phyloP scores from a whole-genome alignment of 352 stramenopile genomes.

The Thraustochytrium striatum region DNA sequence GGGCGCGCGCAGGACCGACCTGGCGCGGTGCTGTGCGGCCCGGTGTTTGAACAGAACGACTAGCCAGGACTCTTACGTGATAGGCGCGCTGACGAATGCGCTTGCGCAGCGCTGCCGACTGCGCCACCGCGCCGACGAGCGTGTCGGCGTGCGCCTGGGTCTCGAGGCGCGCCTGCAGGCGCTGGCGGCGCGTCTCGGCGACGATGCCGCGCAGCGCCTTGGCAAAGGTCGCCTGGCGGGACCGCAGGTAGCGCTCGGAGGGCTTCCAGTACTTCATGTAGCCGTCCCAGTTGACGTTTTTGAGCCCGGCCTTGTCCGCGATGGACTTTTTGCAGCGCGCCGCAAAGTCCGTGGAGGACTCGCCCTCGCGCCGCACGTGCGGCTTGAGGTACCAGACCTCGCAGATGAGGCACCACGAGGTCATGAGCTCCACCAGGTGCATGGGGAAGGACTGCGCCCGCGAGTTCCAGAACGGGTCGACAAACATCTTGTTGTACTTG shows the following conservation, averaged over 20 bases:
- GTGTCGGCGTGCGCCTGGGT: neutral
- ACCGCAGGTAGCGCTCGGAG: slow-evolving; percentile 48
- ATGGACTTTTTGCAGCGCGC: slow-evolving; percentile 51
- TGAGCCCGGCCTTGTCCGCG: slow-evolving; percentile 51
- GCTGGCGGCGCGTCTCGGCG: too few relatives aligned
- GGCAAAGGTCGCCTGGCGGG: slow-evolving; percentile 41
- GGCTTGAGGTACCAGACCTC: slow-evolving; percentile 55
- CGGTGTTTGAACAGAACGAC: too few relatives aligned
- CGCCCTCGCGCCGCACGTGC: slow-evolving; percentile 12
- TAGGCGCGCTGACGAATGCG: neutral
- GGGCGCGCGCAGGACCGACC: neutral
- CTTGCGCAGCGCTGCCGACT: neutral
- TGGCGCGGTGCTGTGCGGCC: neutral
- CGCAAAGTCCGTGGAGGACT: slow-evolving; percentile 50
- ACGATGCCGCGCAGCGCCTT: slow-evolving; percentile 36
- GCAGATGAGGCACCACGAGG: slow-evolving; percentile 54
- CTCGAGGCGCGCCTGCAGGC: too few relatives aligned
- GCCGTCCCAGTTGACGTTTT: slow-evolving; percentile 54
- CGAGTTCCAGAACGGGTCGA: slow-evolving; percentile 54
- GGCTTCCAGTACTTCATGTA: slow-evolving; percentile 58
- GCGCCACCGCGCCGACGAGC: neutral
- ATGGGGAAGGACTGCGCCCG: slow-evolving; percentile 49
- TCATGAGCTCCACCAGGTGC: slow-evolving; percentile 55
- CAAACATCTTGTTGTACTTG: slow-evolving; percentile 57
- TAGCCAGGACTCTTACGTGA: neutral